Evolutionary conservation across 805 yeast genomes (phyloP), one percentile per base, ranked within the genome.

Genomic region (Lipomyces chichibuensis): DNA sequence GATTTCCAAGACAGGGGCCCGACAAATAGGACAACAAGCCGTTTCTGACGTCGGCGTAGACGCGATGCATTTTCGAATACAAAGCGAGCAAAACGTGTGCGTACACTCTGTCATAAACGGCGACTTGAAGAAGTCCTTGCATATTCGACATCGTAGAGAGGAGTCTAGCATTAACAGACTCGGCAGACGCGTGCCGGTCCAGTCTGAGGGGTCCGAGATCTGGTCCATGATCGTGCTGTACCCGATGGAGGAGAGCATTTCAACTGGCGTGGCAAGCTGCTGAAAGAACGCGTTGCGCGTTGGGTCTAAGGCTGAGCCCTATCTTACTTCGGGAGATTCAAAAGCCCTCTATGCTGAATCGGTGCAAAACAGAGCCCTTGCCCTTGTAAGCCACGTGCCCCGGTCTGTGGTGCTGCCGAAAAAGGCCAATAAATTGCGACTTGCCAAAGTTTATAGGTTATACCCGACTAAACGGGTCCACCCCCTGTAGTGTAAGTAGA

Each of bases 51-150:
- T 39, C 29, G 71, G 71, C 37, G 70, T 69, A 5, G 77, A 77
- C n/a, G 86, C 79, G 52, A 93, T 78, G 69, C 88, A 86, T 69
- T 89, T 85, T 65, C 97, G 81, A 35, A 93, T 90, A 76, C 98
- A 93, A 14, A 87, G 82, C 0, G 97, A 91, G 77, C 98, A 93
- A 76, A 92, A 93, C 0, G 93, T 88, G 76, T 93, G 98, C 49
- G 90, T 88, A 80, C 98, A 93, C 1, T 88, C 84, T 0, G 97
- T 90, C 55, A 89, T 78, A 49, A 91, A 91, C 0, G 98, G 97
- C 0, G 93, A 90, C 39, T 79, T 83, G 63, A 90, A 81, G 70
- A 89, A 85, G 67, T 92, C 97, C 73, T 92, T 91, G 77, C 98
- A 93, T 9, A 93, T 89, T 72, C 89, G 92, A 75, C 98, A 93